Evolutionary conservation across 2,329 filamentous ascomycete genomes (phyloP), one percentile per base, ranked within the genome.

Genomic region (Pestalotiopsis fici): DNA sequence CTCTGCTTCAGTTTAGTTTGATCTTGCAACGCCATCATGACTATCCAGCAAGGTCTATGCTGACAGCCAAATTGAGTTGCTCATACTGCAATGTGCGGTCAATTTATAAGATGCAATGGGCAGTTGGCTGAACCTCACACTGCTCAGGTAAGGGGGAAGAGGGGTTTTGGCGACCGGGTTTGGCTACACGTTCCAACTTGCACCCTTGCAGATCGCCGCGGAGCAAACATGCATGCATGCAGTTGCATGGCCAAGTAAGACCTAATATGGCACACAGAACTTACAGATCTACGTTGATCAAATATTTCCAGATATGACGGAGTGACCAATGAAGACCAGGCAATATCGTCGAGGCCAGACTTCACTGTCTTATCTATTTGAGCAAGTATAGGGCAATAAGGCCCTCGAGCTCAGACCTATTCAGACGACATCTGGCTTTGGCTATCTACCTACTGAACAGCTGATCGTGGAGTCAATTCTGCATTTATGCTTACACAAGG

Each of bases 331-430:
- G n/a, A n/a, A n/a, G n/a, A n/a, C n/a, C n/a, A n/a, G n/a, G n/a
- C n/a, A n/a, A 2, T 72, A 70, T 50, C 67, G 71, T 37, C 70
- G 70, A 25, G 63, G 69, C 13, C 71, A 74, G 57, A 69, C 70
- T 11, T 73, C 73, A 0, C 68, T 74, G 2, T 73, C 72, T 2
- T 66, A 69, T 2, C 47, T 72, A 1, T 73, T 74, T 62, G 69
- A 73, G 9, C 50, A 72, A 6, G 54, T 71, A 1, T 74, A 74
- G 39, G 67, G 66, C 3, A 71, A 70, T 23, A 12, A 64, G n/a
- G 70, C 71, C 25, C 25, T 73, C 11, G 66, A 72, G 62, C 67
- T 69, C 1, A 71, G 72, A 2, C 59, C 73, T 12, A 66, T 72
- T 2, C 73, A 74, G 37, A 69, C 72, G 6, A 70, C 72, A 1